Evolutionary conservation across 164 flowering plant genomes (phyloP), one percentile per base, ranked within the genome.

Genomic region (Paratinospora sagittata): DNA sequence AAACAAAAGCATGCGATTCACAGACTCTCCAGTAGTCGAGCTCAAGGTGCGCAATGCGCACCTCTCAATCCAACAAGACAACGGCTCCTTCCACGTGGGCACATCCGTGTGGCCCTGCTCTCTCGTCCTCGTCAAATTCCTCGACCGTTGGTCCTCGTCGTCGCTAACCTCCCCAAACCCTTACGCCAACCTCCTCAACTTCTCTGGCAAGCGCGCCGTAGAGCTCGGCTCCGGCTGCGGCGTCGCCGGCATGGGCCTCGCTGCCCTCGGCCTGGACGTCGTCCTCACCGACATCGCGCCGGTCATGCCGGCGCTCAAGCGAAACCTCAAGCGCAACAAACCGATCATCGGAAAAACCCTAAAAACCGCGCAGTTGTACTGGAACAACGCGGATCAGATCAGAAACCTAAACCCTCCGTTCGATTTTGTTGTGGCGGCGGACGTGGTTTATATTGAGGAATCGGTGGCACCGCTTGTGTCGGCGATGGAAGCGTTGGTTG

Each of bases 101-200:
- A 95, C 98, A 76, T 83, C 91, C 82, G 97, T 95, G 37, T 95
- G 97, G 98, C 97, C 96, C 3, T 87, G 91, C 74, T 92, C 98
- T 27, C 88, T 95, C 68, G 90, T 95, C 82, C 93, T 95, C 76
- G 90, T 87, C 87, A 95, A 95, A 67, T 95, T 95, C 91, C 81
- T 80, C 72, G 97, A 92, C 27, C 97, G 97, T 67, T 90, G 96
- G 95, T 67, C 75, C n/a, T n/a, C n/a, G 70, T 73, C 27, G 17
- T 27, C 81, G 4, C 66, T 43, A 8, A 1, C 71, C 67, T 27
- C 78, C 72, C 78, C 81, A 17, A 83, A 86, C 79, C 90, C 96
- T 17, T 95, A 92, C 87, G 66, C 92, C 30, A 34, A 66, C 60
- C 89, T 90, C 81, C 85, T 95, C 78, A 77, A 78, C 67, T 91